Conservation (phyloP, 2,329 filamentous ascomycete species). For the Pseudogymnoascus sp. region DNA sequence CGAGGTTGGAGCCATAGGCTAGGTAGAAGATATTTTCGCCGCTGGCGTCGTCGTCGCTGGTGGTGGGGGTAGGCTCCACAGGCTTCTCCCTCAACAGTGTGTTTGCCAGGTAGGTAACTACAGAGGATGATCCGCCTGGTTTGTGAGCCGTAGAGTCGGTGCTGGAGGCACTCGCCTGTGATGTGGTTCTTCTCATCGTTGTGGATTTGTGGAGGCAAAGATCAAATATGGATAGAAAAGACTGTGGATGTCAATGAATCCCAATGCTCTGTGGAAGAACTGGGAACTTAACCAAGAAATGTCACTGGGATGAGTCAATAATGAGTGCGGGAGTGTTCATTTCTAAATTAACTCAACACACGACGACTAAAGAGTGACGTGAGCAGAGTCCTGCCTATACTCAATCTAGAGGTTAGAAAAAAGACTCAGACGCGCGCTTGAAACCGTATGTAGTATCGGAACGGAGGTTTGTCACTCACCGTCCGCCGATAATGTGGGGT, state of each 20-base stretch:
- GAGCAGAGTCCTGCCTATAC: conserved; percentile 4
- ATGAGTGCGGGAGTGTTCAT: neutral
- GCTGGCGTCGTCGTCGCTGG: conserved; percentile 10
- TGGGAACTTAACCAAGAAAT: neutral
- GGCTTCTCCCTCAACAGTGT: neutral
- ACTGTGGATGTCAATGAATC: neutral
- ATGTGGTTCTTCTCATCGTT: neutral
- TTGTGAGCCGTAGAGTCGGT: neutral
- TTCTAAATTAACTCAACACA: neutral
- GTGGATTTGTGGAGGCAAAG: neutral
- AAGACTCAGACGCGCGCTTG: neutral
- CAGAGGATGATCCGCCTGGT: neutral
- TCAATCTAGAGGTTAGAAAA: neutral
- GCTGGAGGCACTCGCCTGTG: neutral
- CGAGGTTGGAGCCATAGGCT: conserved; percentile 89
- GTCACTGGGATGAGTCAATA: neutral
- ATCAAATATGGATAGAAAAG: neutral
- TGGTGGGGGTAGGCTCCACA: conserved; percentile 12
- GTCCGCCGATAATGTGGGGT: neutral
- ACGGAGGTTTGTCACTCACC: neutral
- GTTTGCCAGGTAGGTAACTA: neutral
- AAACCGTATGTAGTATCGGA: neutral
- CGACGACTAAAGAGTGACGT: neutral
- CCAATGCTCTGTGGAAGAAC: neutral
- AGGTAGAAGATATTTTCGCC: conserved; percentile 62